These are phyloP conservation scores for Arachis monticola DNA, from an alignment of 331 rosid genomes.

Conservation along the genomic window DNA sequence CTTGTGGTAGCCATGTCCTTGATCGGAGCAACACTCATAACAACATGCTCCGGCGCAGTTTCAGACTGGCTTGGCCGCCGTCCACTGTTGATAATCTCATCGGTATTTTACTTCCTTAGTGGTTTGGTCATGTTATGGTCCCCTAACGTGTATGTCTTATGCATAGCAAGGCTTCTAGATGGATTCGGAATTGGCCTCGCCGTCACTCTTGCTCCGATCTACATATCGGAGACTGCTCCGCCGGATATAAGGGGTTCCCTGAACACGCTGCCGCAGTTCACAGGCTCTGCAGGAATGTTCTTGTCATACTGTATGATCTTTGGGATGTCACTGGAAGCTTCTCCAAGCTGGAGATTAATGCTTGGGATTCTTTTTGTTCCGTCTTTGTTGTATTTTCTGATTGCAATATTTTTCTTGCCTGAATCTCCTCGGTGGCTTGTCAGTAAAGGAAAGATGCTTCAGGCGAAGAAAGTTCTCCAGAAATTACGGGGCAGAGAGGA, in stretches of 20 bases:
- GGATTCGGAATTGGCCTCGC: constrained; percentile 95
- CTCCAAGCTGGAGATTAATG: constrained; percentile 50
- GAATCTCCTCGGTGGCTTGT: constrained; percentile 98
- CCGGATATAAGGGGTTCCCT: constrained; percentile 86
- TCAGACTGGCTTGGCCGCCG: constrained; percentile 81
- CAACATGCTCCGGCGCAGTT: constrained; percentile 76
- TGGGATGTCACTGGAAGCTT: constrained; percentile 57
- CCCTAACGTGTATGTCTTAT: constrained; percentile 74
- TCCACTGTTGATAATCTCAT: constrained; percentile 80
- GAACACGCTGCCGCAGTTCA: constrained; percentile 90
- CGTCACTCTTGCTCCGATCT: constrained; percentile 81
- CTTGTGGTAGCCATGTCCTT: constrained; percentile 92
- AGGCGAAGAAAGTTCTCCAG: constrained; percentile 84
- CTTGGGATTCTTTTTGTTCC: constrained; percentile 66
- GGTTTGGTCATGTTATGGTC: constrained; percentile 88
- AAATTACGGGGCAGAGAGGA: constrained; percentile 82
- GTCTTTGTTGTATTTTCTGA: constrained; percentile 64
- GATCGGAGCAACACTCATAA: constrained; percentile 74
- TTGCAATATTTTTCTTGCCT: constrained; percentile 81
- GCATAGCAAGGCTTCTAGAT: constrained; percentile 76
- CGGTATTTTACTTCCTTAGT: constrained; percentile 66
- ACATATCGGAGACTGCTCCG: constrained; percentile 91
- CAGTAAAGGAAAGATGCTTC: constrained; percentile 85
- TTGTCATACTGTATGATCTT: constrained; percentile 84
- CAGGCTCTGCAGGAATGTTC: constrained; percentile 91